Base-by-base conservation (phyloP, 2,329 filamentous ascomycete species). In the Immersiporthe knoxdaviesiana region DNA sequence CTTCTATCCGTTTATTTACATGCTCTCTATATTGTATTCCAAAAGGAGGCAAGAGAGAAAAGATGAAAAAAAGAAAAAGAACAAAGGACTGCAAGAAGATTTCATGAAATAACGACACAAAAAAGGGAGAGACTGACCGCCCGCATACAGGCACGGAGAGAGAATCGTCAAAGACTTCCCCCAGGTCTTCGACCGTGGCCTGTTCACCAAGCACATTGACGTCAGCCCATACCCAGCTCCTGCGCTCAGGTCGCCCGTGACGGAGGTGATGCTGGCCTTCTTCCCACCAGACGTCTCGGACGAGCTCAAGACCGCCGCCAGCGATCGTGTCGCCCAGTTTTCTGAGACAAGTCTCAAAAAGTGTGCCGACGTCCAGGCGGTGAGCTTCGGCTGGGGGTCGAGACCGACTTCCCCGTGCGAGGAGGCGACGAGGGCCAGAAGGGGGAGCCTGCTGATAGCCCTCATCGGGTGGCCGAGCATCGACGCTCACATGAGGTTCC, bases 391-490 rank as follows among this genome's bases (percentile, higher is more conserved):
- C 8, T 79, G 78, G 78, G 76, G 10, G 68, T 77, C 0, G 78
- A 80, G 62, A 74, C 74, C 1, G 75, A 81, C 60, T 74, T 79
- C 7, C 71, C 77, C 1, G 59, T 79, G 2, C 72, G 72, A 44
- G 56, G 75, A 60, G 74, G 77, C 47, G 72, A 78, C 16, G 70
- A 78, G 68, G 67, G 73, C 18, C 74, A 75, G 50, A 73, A 72
- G 1, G 76, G n/a, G 76, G 0, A 75, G 69, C 7, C 64, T 78
- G 66, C 67, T 77, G 1, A 64, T 70, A 0, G 73, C 71, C 0
- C 73, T 81, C 2, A 75, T 82, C 16, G 79, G 79, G 0, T 82
- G 81, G 81, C 73, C 77, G 0, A 81, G 78, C 44, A 72, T 80
- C 1, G 78, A 81, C 50, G 77, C 77, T 37, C 81, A 82, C 61